Evolutionary conservation across 2,329 filamentous ascomycete genomes (phyloP).

Genomic region (Colletotrichum truncatum): DNA sequence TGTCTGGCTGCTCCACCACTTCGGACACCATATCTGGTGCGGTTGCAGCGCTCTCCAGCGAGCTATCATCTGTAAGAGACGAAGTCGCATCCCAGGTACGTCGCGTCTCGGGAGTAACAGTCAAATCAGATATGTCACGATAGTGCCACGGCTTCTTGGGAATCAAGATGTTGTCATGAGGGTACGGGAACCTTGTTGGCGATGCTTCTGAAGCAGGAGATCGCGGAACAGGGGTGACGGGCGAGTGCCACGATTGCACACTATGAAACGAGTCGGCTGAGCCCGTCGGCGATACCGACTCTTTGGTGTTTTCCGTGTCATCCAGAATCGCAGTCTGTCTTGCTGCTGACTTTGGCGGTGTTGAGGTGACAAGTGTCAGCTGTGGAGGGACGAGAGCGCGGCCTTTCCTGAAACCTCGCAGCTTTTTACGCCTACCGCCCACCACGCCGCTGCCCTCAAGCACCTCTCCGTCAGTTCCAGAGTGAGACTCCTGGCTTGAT

Average conservation of each 20-base stretch:
- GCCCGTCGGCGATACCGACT: conserved; percentile 52
- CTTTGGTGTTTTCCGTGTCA: conserved; percentile 33
- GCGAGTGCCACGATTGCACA: conserved; percentile 60
- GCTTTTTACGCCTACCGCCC: conserved; percentile 42
- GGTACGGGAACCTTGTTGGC: conserved; percentile 45
- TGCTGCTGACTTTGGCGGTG: conserved; percentile 44
- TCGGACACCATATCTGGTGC: conserved; percentile 32
- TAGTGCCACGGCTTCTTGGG: conserved; percentile 41
- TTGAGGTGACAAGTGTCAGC: conserved; percentile 45
- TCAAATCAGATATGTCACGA: conserved; percentile 43
- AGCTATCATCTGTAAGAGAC: conserved; percentile 36
- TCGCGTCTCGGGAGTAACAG: conserved; percentile 42
- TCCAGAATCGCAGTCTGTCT: conserved; percentile 18
- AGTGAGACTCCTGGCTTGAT: neutral
- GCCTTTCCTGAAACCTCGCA: conserved; percentile 38
- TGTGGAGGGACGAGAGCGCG: conserved; percentile 41
- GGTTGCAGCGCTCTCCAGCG: conserved; percentile 37
- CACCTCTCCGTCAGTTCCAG: conserved; percentile 33
- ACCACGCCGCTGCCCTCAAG: conserved; percentile 42
- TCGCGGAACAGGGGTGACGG: conserved; percentile 51
- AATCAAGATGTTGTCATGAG: conserved; percentile 49
- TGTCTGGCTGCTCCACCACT: conserved; percentile 15
- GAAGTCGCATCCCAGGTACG: conserved; percentile 40
- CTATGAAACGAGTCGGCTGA: conserved; percentile 65
- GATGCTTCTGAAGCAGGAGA: conserved; percentile 52